A percentile compares a stretch with the other conserved stretches of the same genome.
phyloP scores from a whole-genome alignment of 2,329 filamentous ascomycete genomes.

The Stagonosporopsis vannaccii region DNA sequence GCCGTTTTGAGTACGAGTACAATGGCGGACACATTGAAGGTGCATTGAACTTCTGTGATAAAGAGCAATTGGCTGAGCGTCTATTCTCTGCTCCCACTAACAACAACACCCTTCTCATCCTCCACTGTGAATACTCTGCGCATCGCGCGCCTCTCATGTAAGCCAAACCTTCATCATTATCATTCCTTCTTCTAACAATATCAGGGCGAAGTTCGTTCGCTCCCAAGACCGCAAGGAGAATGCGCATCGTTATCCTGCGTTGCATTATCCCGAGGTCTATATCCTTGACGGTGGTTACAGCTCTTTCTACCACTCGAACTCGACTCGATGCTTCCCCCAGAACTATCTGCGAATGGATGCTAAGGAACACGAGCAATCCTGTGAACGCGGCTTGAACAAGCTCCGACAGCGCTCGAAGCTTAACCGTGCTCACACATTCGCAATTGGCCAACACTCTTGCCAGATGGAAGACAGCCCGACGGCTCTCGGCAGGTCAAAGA shows the following conservation, averaged over 20 bases:
- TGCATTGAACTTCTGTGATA: conserved; percentile 96
- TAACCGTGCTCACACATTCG: conserved; percentile 89
- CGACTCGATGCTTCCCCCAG: conserved; percentile 84
- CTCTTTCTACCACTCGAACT: conserved; percentile 83
- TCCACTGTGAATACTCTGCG: conserved; percentile 98
- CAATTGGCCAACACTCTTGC: conserved; percentile 78
- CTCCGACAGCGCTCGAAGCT: conserved; percentile 89
- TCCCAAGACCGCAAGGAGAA: conserved; percentile 87
- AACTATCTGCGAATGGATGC: conserved; percentile 97
- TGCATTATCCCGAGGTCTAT: conserved; percentile 97
- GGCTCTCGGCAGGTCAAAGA: conserved; percentile 44
- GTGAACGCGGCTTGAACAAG: conserved; percentile 92
- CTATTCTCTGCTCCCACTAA: conserved; percentile 72
- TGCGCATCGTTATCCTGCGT: conserved; percentile 81
- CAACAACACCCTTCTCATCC: conserved; percentile 81
- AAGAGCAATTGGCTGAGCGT: conserved; percentile 80
- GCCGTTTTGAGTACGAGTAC: conserved; percentile 98
- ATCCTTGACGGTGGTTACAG: conserved; percentile 97
- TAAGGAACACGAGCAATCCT: conserved; percentile 88
- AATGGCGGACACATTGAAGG: conserved; percentile 94
- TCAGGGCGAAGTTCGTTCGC: conserved; percentile 83
- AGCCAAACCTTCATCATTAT: conserved; percentile 25
- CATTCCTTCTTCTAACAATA: conserved; percentile 24
- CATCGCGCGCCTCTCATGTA: conserved; percentile 93
- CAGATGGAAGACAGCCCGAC: conserved; percentile 71